Conservation (phyloP, 2,329 filamentous ascomycete genomes). For the Thermothelomyces thermophilus region DNA sequence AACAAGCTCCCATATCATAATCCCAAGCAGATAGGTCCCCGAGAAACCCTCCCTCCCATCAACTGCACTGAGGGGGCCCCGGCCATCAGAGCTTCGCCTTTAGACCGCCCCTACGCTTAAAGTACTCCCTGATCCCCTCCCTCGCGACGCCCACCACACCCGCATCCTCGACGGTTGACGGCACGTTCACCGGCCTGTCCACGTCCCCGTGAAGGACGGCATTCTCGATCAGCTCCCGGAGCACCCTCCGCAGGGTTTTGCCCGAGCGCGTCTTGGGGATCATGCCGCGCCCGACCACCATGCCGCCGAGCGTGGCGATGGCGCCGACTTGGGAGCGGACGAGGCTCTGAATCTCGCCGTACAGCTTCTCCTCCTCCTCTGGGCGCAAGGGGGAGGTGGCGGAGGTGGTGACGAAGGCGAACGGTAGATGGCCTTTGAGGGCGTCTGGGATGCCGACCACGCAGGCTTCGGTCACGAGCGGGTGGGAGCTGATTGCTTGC, state of each 20-base stretch:
- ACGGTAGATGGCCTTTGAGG: slow-evolving; percentile 84
- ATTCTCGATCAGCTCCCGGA: slow-evolving; percentile 80
- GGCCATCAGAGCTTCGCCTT: slow-evolving; percentile 39
- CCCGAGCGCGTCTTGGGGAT: slow-evolving; percentile 91
- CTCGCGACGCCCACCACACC: slow-evolving; percentile 69
- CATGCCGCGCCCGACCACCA: slow-evolving; percentile 77
- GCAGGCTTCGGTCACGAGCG: slow-evolving; percentile 72
- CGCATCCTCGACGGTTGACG: slow-evolving; percentile 78
- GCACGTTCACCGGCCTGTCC: slow-evolving; percentile 64
- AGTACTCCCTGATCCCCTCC: slow-evolving; percentile 68
- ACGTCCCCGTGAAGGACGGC: slow-evolving; percentile 66
- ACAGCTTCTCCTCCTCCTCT: slow-evolving; percentile 28
- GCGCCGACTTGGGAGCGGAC: slow-evolving; percentile 78
- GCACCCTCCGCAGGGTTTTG: slow-evolving; percentile 76
- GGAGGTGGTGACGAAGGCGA: slow-evolving; percentile 69
- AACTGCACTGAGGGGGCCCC: too few species aligned
- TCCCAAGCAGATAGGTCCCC: too few species aligned
- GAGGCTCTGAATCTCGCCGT: slow-evolving; percentile 60
- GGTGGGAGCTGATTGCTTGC: slow-evolving; percentile 79
- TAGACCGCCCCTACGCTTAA: slow-evolving; percentile 34
- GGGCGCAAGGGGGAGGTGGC: slow-evolving; percentile 40
- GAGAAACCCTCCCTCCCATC: too few species aligned
- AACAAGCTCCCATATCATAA: too few species aligned
- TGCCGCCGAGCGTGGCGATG: slow-evolving; percentile 78
- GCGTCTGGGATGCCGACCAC: slow-evolving; percentile 80